phyloP scores from a whole-genome alignment of 2,329 filamentous ascomycete species.

The Zasmidium cellare region DNA sequence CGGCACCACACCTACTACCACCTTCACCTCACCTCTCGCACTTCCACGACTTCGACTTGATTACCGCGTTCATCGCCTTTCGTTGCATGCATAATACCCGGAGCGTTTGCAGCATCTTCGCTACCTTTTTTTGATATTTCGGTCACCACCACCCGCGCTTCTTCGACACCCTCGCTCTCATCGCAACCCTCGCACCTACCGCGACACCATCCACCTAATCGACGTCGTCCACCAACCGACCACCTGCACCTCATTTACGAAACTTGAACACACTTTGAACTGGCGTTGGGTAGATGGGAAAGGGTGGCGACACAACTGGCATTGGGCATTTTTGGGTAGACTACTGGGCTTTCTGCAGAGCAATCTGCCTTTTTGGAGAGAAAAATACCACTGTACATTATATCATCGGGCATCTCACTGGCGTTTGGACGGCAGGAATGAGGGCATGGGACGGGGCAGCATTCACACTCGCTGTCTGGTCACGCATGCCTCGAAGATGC shows the following conservation, averaged over 20 bases:
- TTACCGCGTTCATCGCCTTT: slow-evolving; percentile 7
- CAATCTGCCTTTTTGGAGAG: slow-evolving; percentile 19
- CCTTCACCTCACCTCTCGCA: slow-evolving; percentile 11
- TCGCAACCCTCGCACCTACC: slow-evolving; percentile 1
- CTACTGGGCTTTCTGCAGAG: slow-evolving; percentile 16
- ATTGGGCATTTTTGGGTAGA: slow-evolving; percentile 18
- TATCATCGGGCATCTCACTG: slow-evolving; percentile 13
- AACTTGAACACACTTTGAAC: slow-evolving; percentile 9
- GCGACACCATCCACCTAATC: slow-evolving; percentile 8
- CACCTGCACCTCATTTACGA: slow-evolving; percentile 10
- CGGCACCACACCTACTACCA: not conserved
- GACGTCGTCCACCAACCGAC: not conserved
- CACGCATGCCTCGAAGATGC: not conserved
- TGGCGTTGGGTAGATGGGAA: slow-evolving; percentile 22
- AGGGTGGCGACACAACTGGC: slow-evolving; percentile 18
- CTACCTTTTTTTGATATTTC: slow-evolving; percentile 10
- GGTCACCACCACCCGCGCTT: slow-evolving; percentile 3
- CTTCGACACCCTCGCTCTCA: slow-evolving; percentile 2
- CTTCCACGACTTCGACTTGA: slow-evolving; percentile 5
- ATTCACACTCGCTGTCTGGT: slow-evolving; percentile 1
- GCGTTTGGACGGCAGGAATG: slow-evolving; percentile 13
- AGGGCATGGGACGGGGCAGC: not conserved
- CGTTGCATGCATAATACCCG: slow-evolving; percentile 21
- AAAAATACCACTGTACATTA: slow-evolving; percentile 18
- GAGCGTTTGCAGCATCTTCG: slow-evolving; percentile 21